These are phyloP conservation scores for Vanrija sp. DNA, from an alignment of 1,284 basidiomycete genomes.

Conservation along the genomic window DNA sequence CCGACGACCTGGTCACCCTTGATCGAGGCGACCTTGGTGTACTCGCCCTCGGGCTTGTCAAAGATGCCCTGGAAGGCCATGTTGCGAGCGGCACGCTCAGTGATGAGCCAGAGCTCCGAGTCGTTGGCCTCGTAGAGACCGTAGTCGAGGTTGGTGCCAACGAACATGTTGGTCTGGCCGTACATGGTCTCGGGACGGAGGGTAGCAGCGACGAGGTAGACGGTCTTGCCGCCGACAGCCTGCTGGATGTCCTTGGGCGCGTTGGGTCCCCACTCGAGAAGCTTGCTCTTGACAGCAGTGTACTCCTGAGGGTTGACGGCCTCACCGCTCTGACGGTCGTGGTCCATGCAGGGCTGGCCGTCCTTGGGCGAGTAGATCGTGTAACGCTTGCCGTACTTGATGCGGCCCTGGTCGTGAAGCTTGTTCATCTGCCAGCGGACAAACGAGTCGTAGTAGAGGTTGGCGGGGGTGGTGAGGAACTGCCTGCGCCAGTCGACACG, in stretches of 20 bases:
- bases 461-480: constrained; percentile 88
- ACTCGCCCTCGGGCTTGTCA: constrained; percentile 64
- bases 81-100: constrained; percentile 85
- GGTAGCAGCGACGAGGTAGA: constrained; percentile 91
- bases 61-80: constrained; percentile 92
- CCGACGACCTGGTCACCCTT: constrained; percentile 79
- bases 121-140: constrained; percentile 85
- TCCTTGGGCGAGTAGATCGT: constrained; percentile 99
- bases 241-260: constrained; percentile 62
- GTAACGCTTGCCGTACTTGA: constrained; percentile 98
- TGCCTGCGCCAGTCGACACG: constrained; percentile 96
- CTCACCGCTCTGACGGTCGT: constrained; percentile 94
- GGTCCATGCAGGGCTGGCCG: constrained; percentile 99
- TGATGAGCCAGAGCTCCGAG: constrained; percentile 81
- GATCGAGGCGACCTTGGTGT: constrained; percentile 69
- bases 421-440: constrained; percentile 99
- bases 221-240: constrained; percentile 68
- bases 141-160: constrained; percentile 87
- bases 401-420: constrained; percentile 75
- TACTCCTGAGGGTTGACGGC: constrained; percentile 95
- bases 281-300: constrained; percentile 92
- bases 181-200: constrained; percentile 98
- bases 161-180: constrained; percentile 98
- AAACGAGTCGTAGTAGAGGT: constrained; percentile 96
- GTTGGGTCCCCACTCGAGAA: constrained; percentile 66